Conservation (phyloP, 495 filamentous ascomycete genomes). For the Barbatosphaeria neglecta region DNA sequence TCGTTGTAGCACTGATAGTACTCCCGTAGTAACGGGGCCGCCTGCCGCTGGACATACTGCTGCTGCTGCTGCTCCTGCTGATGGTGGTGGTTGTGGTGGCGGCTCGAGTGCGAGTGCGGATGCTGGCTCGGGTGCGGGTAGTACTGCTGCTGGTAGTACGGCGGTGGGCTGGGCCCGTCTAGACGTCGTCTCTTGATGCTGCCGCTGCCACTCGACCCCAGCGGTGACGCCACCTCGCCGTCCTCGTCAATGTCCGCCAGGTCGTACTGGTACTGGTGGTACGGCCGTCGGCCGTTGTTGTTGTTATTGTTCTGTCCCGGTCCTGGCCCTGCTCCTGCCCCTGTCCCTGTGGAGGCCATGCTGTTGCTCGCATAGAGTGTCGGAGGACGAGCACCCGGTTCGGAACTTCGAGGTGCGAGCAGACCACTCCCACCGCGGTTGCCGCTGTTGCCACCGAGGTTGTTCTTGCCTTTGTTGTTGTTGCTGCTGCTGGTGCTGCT, state of each 20-base stretch:
- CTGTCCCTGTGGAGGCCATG: too few relatives aligned
- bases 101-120: background rate
- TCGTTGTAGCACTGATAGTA: background rate
- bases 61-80: background rate
- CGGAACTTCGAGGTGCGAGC: background rate
- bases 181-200: slow-evolving; percentile 19
- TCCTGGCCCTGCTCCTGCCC: too few relatives aligned
- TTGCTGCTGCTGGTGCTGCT: too few relatives aligned
- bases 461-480: too few relatives aligned
- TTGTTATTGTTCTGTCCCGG: background rate
- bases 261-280: background rate
- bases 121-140: slow-evolving; percentile 1
- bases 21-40: slow-evolving; percentile 1
- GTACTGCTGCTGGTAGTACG: background rate
- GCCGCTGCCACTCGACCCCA: slow-evolving; percentile 11
- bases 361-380: too few relatives aligned
- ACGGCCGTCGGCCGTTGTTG: background rate
- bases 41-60: background rate
- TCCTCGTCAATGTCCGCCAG: slow-evolving; percentile 7
- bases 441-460: background rate
- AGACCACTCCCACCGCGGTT: background rate
- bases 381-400: background rate
- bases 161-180: slow-evolving; percentile 1
- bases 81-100: background rate
- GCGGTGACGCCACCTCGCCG: slow-evolving; percentile 11